Conservation (phyloP, 2,329 filamentous ascomycete genomes). For the Exophiala sp. region DNA sequence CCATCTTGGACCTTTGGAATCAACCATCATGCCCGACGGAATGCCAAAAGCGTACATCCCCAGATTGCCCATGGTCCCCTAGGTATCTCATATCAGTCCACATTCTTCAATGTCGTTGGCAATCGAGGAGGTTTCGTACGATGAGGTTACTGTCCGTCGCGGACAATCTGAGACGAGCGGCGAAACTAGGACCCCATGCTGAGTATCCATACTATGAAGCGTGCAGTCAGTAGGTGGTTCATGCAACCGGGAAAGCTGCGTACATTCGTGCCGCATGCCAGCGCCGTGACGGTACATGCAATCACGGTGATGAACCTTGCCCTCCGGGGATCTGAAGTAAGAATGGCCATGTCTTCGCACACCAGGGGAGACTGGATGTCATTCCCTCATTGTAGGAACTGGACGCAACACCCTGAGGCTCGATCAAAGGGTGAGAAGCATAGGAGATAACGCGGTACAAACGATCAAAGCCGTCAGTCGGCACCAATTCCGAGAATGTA, state of each 20-base stretch:
- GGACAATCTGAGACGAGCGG: constrained; percentile 74
- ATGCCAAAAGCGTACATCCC: constrained; percentile 93
- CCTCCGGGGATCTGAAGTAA: constrained; percentile 29
- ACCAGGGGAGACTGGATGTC: constrained; percentile 2
- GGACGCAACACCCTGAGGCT: neutral
- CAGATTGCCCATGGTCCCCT: constrained; percentile 55
- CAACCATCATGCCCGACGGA: constrained; percentile 80
- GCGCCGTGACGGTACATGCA: constrained; percentile 74
- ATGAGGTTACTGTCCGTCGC: constrained; percentile 93
- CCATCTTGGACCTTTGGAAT: constrained; percentile 71
- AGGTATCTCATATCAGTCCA: constrained; percentile 28
- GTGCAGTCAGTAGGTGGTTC: constrained; percentile 6
- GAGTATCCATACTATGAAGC: constrained; percentile 85
- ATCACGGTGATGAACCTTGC: constrained; percentile 75
- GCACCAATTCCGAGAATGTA: neutral
- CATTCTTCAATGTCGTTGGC: neutral
- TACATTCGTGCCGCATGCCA: constrained; percentile 92
- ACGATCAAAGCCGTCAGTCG: neutral
- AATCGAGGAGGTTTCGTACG: constrained; percentile 44
- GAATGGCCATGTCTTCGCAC: constrained; percentile 7
- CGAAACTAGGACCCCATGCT: constrained; percentile 94
- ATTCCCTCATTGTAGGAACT: constrained; percentile 6
- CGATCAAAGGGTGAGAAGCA: neutral
- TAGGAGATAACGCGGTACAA: neutral
- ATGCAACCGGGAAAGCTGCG: constrained; percentile 32